phyloP scores from a whole-genome alignment of 2,329 filamentous ascomycete genomes.

The Decorospora gaudefroyi region DNA sequence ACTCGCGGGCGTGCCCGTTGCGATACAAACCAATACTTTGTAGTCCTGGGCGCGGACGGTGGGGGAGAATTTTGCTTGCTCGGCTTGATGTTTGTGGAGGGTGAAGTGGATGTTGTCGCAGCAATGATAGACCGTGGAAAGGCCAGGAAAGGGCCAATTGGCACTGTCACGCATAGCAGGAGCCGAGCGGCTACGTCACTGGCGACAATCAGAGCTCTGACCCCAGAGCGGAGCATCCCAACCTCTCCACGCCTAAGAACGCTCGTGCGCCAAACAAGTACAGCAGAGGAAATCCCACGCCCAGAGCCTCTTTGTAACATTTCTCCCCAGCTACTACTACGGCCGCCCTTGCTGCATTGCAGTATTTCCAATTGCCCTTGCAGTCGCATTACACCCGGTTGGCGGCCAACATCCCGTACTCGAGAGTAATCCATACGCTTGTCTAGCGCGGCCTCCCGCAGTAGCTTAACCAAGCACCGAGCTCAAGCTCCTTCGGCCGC shows the following conservation, averaged over 20 bases:
- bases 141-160: neutral
- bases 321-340: constrained; percentile 3
- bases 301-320: constrained; percentile 6
- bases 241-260: constrained; percentile 23
- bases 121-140: neutral
- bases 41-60: constrained; percentile 6
- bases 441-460: constrained; percentile 37
- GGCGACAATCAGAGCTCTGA: constrained; percentile 21
- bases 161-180: constrained; percentile 2
- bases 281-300: constrained; percentile 6
- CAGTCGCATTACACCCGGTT: constrained; percentile 21
- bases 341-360: constrained; percentile 15
- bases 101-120: neutral
- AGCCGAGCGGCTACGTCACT: constrained; percentile 26
- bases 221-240: constrained; percentile 22
- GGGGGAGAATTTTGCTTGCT: constrained; percentile 1
- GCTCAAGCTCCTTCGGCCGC: constrained; percentile 27
- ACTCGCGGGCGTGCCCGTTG: constrained; percentile 24
- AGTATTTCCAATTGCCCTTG: constrained; percentile 20
- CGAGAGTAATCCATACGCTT: constrained; percentile 28
- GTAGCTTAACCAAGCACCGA: constrained; percentile 33
- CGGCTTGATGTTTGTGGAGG: neutral
- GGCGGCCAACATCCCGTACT: constrained; percentile 23
- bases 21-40: constrained; percentile 19
- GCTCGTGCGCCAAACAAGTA: constrained; percentile 29